Evolutionary conservation across 2,329 filamentous ascomycete genomes (phyloP).

Genomic region (Penicillium crustosum): DNA sequence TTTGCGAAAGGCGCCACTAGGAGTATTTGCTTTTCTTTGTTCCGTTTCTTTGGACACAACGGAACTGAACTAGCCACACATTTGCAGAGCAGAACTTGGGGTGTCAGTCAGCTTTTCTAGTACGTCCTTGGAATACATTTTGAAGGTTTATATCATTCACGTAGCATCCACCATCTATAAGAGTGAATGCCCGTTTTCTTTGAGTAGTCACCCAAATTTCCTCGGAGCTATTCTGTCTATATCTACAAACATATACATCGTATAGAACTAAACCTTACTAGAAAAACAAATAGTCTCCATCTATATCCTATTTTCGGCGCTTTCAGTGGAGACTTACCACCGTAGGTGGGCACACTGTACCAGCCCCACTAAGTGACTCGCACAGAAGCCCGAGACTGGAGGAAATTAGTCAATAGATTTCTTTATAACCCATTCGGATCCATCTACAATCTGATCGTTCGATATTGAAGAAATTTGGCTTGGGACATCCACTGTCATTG

Average conservation of each 20-base stretch:
- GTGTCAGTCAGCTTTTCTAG: background rate
- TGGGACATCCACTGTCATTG: background rate
- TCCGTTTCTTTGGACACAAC: background rate
- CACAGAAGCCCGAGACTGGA: conserved; percentile 20
- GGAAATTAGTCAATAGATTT: conserved; percentile 17
- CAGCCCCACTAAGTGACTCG: conserved; percentile 20
- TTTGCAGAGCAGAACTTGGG: conserved; percentile 1
- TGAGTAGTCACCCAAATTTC: background rate
- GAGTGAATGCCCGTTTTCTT: background rate
- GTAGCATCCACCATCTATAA: background rate
- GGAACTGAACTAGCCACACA: background rate
- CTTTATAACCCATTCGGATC: conserved; percentile 8
- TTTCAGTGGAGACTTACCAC: conserved; percentile 4
- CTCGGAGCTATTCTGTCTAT: background rate
- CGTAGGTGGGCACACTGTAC: background rate
- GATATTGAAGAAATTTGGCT: conserved; percentile 4
- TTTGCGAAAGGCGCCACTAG: conserved; percentile 19
- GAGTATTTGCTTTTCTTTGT: conserved; percentile 8
- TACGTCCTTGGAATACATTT: background rate
- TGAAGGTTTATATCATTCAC: conserved; percentile 1
- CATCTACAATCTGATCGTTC: conserved; percentile 6
- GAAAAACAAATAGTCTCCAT: background rate
- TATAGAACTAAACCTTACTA: background rate
- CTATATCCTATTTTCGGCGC: background rate
- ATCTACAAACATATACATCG: background rate